Evolutionary conservation across 768 basidiomycete genomes (phyloP), one percentile per base, ranked within the genome.

Genomic region (Boletus coccyginus): DNA sequence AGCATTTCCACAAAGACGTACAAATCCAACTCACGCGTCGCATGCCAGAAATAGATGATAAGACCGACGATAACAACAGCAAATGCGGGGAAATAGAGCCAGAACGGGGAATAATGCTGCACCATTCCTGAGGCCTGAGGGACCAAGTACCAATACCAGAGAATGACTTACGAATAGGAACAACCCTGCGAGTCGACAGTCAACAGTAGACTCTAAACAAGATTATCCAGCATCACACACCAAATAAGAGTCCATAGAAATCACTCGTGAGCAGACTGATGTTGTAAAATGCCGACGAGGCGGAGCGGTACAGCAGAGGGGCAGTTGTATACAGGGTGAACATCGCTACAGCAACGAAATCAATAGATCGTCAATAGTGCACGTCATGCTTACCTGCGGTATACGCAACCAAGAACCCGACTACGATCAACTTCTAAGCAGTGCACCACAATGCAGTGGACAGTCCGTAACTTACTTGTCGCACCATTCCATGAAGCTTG

Each of bases 61-160:
- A 94, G 79, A 4, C 92, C 92, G 13, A 75, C 35, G 43, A 94
- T 68, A 57, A 92, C 84, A 14, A 93, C 76, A 1, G 72, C 78
- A 64, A 88, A 94, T 0, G 92, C 81, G 57, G 86, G 75, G 73
- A 94, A 94, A 77, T 94, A 94, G 16, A 94, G 79, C 91, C 92
- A 94, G 76, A 83, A 94, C 5, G 92, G 92, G 43, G 74, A 70
- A 74, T 83, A 93, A 61, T 92, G 87, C 91, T 93, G 60, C 51
- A 55, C 38, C 47, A 40, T 27, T 35, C 43, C 29, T 57, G n/a
- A 66, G 49, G 36, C 46, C 29, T 59, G n/a, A 66, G 51, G 35
- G 24, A 47, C n/a, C 32, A 35, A 12, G 21, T 5, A 29, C 12
- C 39, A 17, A 9, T 47, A 33, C 44, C 31, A n/a, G 11, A 44